Conservation (phyloP, 2,329 filamentous ascomycete genomes). For the Trichophyton mentagrophytes region DNA sequence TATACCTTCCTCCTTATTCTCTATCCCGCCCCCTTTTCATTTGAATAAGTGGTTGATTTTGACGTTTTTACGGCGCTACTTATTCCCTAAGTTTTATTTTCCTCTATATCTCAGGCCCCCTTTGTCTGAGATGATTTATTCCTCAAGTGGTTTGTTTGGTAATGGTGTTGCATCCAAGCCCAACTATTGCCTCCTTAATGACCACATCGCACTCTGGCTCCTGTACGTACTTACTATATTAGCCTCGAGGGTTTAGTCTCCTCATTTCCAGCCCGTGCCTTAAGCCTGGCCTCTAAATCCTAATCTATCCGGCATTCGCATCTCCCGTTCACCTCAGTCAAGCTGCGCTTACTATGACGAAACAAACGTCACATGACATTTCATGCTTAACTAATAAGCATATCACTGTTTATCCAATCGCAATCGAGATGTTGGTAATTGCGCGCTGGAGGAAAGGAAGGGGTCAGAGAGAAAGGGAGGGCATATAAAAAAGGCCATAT, state of each 20-base stretch:
- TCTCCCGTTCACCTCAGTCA: neutral
- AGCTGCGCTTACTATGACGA: neutral
- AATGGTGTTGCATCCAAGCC: neutral
- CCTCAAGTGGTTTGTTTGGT: neutral
- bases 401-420: neutral
- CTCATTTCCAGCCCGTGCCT: neutral
- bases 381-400: neutral
- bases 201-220: neutral
- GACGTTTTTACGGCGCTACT: neutral
- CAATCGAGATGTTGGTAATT: slow-evolving; percentile 1
- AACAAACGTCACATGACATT: neutral
- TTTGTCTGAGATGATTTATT: neutral
- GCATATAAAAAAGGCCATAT: neutral
- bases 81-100: neutral
- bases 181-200: neutral
- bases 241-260: neutral
- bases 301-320: neutral
- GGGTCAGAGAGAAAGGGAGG: neutral
- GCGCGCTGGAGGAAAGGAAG: neutral
- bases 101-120: neutral
- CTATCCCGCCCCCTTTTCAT: neutral
- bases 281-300: neutral
- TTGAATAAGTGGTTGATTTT: neutral
- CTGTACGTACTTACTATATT: neutral
- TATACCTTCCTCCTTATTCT: neutral